Evolutionary conservation across 2,329 filamentous ascomycete species (phyloP), one percentile per base, ranked within the genome.

Genomic region (Colletotrichum karsti): DNA sequence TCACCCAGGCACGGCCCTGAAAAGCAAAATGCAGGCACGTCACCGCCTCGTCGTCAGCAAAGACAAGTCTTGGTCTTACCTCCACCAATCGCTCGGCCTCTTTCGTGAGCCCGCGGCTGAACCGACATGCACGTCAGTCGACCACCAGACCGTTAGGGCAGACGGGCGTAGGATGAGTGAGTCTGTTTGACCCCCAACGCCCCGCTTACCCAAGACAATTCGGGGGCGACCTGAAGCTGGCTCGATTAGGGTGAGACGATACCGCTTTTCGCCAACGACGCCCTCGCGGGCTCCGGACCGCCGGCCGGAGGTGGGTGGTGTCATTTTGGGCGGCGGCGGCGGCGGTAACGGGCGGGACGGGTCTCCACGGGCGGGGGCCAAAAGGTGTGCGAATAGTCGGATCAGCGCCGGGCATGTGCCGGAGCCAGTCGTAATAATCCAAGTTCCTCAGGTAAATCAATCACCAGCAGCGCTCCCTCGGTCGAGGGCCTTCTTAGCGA

Each of bases 311-410:
- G 22, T 22, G 42, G 22, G 39, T 57, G n/a, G 44, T 39, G 20
- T 60, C 44, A 60, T 15, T 30, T n/a, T 13, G n/a, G n/a, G n/a
- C n/a, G 26, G 22, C 42, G 30, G 24, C 24, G 46, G 39, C 57
- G 57, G 30, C 57, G 57, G 33, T 30, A 22, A 42, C 56, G 56
- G 28, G 30, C 13, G 13, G 41, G 56, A 28, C 18, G 55, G 41
- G 33, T 41, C 51, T 20, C 20, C 15, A 10, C 41, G 20, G 26
- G 37, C 50, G 50, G 50, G 50, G 50, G 50, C 7, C 42, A 26
- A 9, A 20, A 50, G 57, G 57, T 51, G 57, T 51, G 57, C 24
- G 33, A 30, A 42, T 60, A 60, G 57, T 60, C 44, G 57, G 57
- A 51, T 42, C 33, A 60, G 22, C 22, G 57, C 57, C 44, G 57